Percentiles rank a stretch among this genome's conserved stretches.
Evolutionary conservation across 352 stramenopile genomes (phyloP).

Genomic region (Phytopythium mirpurense): DNA sequence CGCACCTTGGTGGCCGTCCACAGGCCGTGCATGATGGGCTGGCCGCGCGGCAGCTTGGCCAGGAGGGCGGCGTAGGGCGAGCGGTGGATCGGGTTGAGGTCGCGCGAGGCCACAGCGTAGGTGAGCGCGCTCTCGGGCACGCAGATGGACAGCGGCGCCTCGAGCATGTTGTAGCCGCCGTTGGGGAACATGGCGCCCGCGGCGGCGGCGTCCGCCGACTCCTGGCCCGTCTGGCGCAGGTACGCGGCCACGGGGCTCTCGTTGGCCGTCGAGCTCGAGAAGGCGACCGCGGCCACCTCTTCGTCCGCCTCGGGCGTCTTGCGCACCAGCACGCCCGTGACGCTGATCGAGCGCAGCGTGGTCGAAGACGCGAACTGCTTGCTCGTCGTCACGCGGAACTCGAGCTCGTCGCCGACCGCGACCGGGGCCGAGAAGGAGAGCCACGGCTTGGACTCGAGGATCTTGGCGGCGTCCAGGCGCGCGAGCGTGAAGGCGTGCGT

Average conservation of each 20-base stretch:
- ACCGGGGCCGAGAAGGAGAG: constrained; percentile 31
- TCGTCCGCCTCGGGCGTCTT: constrained; percentile 28
- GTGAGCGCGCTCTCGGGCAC: constrained; percentile 54
- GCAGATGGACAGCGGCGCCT: constrained; percentile 57
- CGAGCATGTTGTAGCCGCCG: constrained; percentile 64
- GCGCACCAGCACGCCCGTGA: constrained; percentile 42
- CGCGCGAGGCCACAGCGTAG: constrained; percentile 77
- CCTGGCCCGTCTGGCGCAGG: constrained; percentile 27
- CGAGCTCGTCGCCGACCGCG: constrained; percentile 36
- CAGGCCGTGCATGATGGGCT: constrained; percentile 87
- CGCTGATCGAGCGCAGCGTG: constrained; percentile 35
- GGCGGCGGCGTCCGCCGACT: constrained; percentile 9
- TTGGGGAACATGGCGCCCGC: constrained; percentile 28
- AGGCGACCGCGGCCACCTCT: constrained; percentile 23
- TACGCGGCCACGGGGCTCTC: constrained; percentile 45
- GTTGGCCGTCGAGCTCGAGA: constrained; percentile 33
- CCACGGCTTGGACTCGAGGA: constrained; percentile 67
- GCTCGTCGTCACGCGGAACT: constrained; percentile 47
- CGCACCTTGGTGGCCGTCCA: constrained; percentile 86
- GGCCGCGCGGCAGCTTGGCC: constrained; percentile 58
- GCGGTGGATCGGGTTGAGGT: constrained; percentile 86
- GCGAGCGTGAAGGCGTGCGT: constrained; percentile 33
- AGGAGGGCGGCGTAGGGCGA: constrained; percentile 72
- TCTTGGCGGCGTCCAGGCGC: constrained; percentile 38
- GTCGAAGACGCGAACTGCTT: constrained; percentile 48